A percentile compares a stretch with the other conserved stretches of the same genome.
phyloP scores from a whole-genome alignment of 257 asterid species.

The Lavandula angustifolia region DNA sequence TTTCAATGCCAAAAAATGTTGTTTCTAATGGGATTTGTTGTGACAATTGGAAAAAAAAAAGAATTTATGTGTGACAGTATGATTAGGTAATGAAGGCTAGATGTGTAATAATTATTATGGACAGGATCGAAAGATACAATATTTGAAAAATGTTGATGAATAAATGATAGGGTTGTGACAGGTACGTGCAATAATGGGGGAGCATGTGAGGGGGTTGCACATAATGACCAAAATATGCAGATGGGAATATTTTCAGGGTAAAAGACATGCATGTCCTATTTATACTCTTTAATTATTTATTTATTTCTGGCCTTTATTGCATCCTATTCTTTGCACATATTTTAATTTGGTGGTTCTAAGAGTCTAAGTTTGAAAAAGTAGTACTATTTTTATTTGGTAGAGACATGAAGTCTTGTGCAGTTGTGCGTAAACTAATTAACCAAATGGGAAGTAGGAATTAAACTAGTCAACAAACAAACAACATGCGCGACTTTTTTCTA shows the following conservation, averaged over 20 bases:
- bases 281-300: neutral
- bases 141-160: constrained; percentile 18
- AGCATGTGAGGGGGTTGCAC: constrained; percentile 29
- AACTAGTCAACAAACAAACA: no score
- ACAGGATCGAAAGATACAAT: constrained; percentile 11
- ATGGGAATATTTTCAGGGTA: constrained; percentile 28
- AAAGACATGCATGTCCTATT: constrained; percentile 12
- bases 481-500: no score
- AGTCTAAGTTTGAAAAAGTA: no score
- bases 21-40: no score
- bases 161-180: constrained; percentile 33
- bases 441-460: no score
- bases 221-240: constrained; percentile 28
- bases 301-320: neutral
- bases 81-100: constrained; percentile 24
- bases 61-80: constrained; percentile 19
- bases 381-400: no score
- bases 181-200: constrained; percentile 30
- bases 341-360: no score
- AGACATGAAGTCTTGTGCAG: no score
- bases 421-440: no score
- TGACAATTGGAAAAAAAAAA: neutral
- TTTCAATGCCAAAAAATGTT: no score
- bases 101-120: neutral
- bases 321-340: neutral